A percentile compares a stretch with the other conserved stretches of the same genome.
Conservation (phyloP, 352 stramenopile genomes). For the Phytophthora lateralis region DNA sequence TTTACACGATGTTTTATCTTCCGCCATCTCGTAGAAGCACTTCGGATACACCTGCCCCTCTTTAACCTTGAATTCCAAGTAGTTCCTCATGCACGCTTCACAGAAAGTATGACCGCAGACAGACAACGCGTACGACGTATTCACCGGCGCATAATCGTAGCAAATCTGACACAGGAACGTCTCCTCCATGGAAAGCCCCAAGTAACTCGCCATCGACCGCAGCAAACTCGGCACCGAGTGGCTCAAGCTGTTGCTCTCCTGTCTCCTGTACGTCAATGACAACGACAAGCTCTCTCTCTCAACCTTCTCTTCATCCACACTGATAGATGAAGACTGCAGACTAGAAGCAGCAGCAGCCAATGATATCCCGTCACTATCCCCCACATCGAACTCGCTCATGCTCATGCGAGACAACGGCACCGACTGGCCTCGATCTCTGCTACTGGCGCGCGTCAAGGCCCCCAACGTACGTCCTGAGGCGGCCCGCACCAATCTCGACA, state of each 20-base stretch:
- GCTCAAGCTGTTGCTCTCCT: conserved; percentile 34
- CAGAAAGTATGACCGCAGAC: conserved; percentile 70
- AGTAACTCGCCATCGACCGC: conserved; percentile 52
- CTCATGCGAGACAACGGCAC: conserved; percentile 29
- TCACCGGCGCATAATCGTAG: conserved; percentile 59
- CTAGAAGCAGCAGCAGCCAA: conserved; percentile 28
- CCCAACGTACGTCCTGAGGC: conserved; percentile 38
- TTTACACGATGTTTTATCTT: conserved; percentile 43
- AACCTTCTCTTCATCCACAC: conserved; percentile 19
- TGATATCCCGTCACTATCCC: conserved; percentile 11
- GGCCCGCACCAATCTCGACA: conserved; percentile 35
- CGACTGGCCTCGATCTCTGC: conserved; percentile 34
- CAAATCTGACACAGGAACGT: conserved; percentile 83
- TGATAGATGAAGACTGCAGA: conserved; percentile 3
- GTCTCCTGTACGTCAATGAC: conserved; percentile 20
- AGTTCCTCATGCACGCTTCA: conserved; percentile 57
- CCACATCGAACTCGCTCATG: conserved; percentile 20
- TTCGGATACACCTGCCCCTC: conserved; percentile 74
- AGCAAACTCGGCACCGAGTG: conserved; percentile 57
- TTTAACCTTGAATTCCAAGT: conserved; percentile 74
- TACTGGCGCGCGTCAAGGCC: conserved; percentile 24
- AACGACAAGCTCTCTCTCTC: conserved; percentile 6
- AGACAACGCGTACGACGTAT: conserved; percentile 41
- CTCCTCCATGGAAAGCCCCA: conserved; percentile 69
- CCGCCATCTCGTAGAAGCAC: conserved; percentile 64